Conservation (phyloP, 352 stramenopile genomes). For the Phytophthora fragariae region DNA sequence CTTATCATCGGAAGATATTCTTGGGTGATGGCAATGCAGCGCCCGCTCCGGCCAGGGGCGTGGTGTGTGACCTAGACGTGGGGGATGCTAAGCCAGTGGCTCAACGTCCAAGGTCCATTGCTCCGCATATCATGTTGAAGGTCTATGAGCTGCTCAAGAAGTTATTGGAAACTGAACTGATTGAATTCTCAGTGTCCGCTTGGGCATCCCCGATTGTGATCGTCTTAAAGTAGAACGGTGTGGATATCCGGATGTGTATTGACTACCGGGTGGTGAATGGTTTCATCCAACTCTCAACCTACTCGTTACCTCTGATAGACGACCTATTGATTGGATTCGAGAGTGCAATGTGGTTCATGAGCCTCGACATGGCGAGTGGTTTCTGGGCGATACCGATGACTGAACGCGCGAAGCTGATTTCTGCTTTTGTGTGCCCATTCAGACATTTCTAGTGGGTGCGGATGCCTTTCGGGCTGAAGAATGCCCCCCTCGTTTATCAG, state of each 20-base stretch:
- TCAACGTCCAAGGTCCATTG: background rate
- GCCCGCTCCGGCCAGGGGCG: constrained; percentile 1
- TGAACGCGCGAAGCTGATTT: background rate
- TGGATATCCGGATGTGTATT: too few species aligned
- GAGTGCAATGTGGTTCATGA: background rate
- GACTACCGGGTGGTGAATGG: too few species aligned
- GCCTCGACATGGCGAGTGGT: constrained; percentile 1
- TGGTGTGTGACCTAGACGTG: constrained; percentile 7
- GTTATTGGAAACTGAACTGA: background rate
- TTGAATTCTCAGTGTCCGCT: background rate
- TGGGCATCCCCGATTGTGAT: background rate
- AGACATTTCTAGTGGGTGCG: constrained; percentile 12
- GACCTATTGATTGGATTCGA: background rate
- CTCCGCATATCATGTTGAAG: background rate
- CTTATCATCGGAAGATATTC: constrained; percentile 6
- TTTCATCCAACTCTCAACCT: background rate
- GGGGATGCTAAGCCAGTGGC: background rate
- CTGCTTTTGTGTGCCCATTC: background rate
- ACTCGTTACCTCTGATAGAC: constrained; percentile 9
- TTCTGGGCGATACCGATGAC: constrained; percentile 1
- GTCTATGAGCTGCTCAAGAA: background rate
- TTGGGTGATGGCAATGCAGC: constrained; percentile 12
- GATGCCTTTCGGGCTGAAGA: constrained; percentile 5
- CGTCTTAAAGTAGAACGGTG: too few species aligned
- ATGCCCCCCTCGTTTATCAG: background rate